Evolutionary conservation across 495 filamentous ascomycete species (phyloP), one percentile per base, ranked within the genome.

Genomic region (Bacidia gigantensis): DNA sequence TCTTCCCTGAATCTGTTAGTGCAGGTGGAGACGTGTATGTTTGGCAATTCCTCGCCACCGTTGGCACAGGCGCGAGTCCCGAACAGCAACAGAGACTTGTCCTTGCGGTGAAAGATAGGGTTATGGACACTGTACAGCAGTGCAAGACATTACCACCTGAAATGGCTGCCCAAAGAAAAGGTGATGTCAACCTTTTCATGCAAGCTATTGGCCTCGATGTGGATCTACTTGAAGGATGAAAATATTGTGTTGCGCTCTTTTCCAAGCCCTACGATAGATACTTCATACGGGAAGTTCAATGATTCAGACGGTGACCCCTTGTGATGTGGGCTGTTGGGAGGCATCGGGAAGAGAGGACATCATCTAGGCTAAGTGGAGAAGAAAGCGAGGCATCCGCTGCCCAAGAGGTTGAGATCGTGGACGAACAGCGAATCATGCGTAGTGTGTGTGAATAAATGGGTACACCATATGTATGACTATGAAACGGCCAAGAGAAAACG

Each of bases 181-280:
- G 82, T 52, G 90, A 95, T 62, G 93, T 98, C 58, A 97, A 98
- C 66, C 70, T 98, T 25, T 98, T 98, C 65, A 96, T 98, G 90
- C 80, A 87, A 56, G 92, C 90, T 49, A 97, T 98, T 65, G 93
- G 92, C 3, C 74, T 98, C 59, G 93, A 97, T 71, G 92, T 98
- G 29, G 92, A 95, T 59, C 71, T 96, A 53, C 80, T 98, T 57
- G 56, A 58, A 47, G 83, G 85, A 63, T 95, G 61, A 78, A 14
- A 35, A 35, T 14, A 14, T 14, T 35, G 7, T 35, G 29, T 35
- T 35, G 29, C n/a, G n/a, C n/a, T n/a, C n/a, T n/a, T n/a, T n/a
- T n/a, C n/a, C n/a, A n/a, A n/a, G n/a, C n/a, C n/a, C n/a, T n/a
- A n/a, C n/a, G n/a, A n/a, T n/a, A n/a, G n/a, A n/a, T n/a, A n/a